Conservation (phyloP, 371 early-diverging fungal genomes). For the Rhizopus microsporus region DNA sequence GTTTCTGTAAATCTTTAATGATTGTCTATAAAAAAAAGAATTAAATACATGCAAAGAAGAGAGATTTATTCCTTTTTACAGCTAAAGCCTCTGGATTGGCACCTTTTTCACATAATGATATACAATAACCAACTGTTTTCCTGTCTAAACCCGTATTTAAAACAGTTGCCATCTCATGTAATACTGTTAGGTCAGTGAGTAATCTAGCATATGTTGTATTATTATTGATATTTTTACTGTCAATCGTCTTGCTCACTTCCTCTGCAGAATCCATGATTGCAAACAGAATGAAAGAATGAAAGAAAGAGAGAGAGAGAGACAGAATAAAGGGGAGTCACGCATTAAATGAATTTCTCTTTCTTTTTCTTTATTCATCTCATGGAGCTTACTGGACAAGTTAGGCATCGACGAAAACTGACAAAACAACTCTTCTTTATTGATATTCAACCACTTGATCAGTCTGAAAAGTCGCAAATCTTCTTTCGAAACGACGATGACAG, state of each 20-base stretch:
- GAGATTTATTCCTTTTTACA: constrained; percentile 10
- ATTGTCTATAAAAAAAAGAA: constrained; percentile 15
- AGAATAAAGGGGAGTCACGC: not conserved
- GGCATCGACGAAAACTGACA: constrained; percentile 48
- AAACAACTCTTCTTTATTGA: constrained; percentile 56
- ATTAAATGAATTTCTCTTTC: not conserved
- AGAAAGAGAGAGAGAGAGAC: not conserved
- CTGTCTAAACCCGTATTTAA: constrained; percentile 29
- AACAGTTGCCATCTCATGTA: constrained; percentile 25
- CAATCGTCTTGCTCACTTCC: constrained; percentile 27
- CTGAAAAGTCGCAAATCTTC: constrained; percentile 44
- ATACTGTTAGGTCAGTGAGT: constrained; percentile 6
- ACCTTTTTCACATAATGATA: constrained; percentile 31
- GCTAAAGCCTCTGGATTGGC: constrained; percentile 35
- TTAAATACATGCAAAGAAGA: not conserved
- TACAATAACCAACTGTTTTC: constrained; percentile 24
- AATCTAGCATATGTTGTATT: no score
- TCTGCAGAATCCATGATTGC: constrained; percentile 12
- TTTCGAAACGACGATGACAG: constrained; percentile 53
- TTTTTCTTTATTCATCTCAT: not conserved
- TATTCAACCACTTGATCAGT: constrained; percentile 27
- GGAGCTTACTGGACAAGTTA: constrained; percentile 43
- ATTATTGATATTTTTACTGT: constrained; percentile 13
- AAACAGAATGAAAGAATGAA: constrained; percentile 9
- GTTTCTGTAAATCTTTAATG: constrained; percentile 23